A percentile compares a stretch with the other conserved stretches of the same genome.
These are phyloP conservation scores for Kodamaea leandrae DNA, from an alignment of 805 yeast genomes.

Conservation along the genomic window DNA sequence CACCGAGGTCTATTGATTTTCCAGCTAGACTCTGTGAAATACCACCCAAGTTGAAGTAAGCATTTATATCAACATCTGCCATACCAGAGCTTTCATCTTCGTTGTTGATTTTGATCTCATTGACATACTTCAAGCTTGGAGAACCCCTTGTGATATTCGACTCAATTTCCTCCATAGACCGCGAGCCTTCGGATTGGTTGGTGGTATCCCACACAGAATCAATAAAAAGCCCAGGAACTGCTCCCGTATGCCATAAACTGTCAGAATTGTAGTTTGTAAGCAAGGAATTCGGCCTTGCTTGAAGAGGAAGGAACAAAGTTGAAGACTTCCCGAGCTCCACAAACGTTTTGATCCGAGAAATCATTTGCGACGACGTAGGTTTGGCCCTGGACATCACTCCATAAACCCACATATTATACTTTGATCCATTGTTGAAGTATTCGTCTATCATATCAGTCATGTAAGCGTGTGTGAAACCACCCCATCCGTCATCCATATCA, in stretches of 20 bases:
- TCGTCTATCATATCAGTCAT: constrained; percentile 66
- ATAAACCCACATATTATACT: constrained; percentile 37
- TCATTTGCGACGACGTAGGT: constrained; percentile 16
- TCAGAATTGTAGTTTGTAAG: constrained; percentile 12
- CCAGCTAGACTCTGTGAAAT: constrained; percentile 2
- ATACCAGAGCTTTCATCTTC: constrained; percentile 10
- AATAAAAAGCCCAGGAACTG: constrained; percentile 28
- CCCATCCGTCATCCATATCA: constrained; percentile 82
- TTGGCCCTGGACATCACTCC: constrained; percentile 41
- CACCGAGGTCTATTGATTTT: constrained; percentile 3
- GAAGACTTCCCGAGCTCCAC: constrained; percentile 47
- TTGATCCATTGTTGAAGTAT: constrained; percentile 45
- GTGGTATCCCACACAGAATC: constrained; percentile 45
- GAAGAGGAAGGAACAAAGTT: constrained; percentile 56
- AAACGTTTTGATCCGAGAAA: constrained; percentile 46
- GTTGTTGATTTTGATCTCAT: constrained; percentile 26
- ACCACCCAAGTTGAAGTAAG: constrained; percentile 12
- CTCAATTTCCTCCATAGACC: constrained; percentile 45
- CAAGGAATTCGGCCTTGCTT: background rate
- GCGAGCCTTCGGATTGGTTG: constrained; percentile 32
- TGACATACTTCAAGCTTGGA: constrained; percentile 47
- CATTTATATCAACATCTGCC: constrained; percentile 17
- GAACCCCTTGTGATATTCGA: constrained; percentile 42
- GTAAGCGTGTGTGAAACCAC: constrained; percentile 61
- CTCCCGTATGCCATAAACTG: constrained; percentile 44